These are phyloP conservation scores for Naumovozyma castellii DNA, from an alignment of 805 yeast genomes.

Conservation along the genomic window DNA sequence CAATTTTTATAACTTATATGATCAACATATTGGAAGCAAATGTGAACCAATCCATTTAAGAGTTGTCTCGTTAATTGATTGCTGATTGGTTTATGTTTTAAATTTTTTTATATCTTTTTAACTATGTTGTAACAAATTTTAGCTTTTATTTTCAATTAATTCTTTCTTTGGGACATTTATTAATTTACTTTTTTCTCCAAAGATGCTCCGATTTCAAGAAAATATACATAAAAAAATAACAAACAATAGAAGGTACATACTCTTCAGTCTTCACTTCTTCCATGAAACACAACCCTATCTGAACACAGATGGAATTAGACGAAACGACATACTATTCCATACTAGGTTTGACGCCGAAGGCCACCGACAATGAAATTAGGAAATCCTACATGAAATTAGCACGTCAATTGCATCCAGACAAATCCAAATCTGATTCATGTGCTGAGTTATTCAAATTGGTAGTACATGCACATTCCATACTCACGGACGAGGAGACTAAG, in stretches of 20 bases:
- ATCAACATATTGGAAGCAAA: constrained; percentile 48
- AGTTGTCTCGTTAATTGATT: constrained; percentile 47
- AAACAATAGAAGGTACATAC: no score
- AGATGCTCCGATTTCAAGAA: no score
- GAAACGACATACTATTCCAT: constrained; percentile 26
- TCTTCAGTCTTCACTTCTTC: not conserved
- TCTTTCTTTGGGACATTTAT: not conserved
- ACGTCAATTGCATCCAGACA: constrained; percentile 70
- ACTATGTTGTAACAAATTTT: not conserved
- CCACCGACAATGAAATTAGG: constrained; percentile 38
- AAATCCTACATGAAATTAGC: constrained; percentile 75
- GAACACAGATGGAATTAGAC: constrained; percentile 18
- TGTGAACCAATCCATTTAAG: constrained; percentile 54
- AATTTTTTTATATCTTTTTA: not conserved
- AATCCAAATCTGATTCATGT: constrained; percentile 40
- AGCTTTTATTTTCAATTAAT: not conserved
- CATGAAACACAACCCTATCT: no score
- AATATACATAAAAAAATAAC: no score
- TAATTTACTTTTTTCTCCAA: no score
- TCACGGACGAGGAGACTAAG: constrained; percentile 19
- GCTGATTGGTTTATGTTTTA: constrained; percentile 39
- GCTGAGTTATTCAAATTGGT: constrained; percentile 27
- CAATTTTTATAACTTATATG: constrained; percentile 67
- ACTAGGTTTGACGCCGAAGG: constrained; percentile 20
- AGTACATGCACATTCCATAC: constrained; percentile 25